Evolutionary conservation across 768 basidiomycete species (phyloP).

Genomic region (Hypsizygus marmoreus): DNA sequence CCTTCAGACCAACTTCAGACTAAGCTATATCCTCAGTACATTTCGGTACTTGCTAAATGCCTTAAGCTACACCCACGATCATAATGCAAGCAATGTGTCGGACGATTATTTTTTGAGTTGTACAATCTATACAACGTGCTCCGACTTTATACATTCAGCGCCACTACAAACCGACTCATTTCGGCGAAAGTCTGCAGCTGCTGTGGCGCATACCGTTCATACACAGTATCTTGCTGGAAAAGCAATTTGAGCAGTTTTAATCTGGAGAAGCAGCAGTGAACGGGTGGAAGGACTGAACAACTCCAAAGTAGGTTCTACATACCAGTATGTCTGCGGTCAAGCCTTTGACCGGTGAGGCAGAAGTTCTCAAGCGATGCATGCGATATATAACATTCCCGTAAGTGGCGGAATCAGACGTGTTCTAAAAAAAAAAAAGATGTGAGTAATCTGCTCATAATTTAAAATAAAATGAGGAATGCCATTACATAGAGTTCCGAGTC

Average conservation of each 20-base stretch:
- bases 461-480: background rate
- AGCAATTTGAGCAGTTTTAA: slow-evolving; percentile 67
- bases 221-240: slow-evolving; percentile 52
- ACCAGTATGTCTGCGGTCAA: slow-evolving; percentile 84
- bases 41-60: too few species aligned
- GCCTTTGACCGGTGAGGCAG: slow-evolving; percentile 81
- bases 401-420: slow-evolving; percentile 54
- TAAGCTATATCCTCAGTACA: too few species aligned
- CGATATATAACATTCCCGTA: slow-evolving; percentile 61
- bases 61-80: too few species aligned
- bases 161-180: slow-evolving; percentile 10
- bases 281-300: background rate
- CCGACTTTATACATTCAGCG: too few species aligned
- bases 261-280: slow-evolving; percentile 37
- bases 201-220: slow-evolving; percentile 57
- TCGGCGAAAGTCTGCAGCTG: slow-evolving; percentile 40
- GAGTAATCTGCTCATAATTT: background rate
- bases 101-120: too few species aligned
- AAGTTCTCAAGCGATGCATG: slow-evolving; percentile 82
- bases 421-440: slow-evolving; percentile 38
- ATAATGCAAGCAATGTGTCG: too few species aligned
- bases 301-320: slow-evolving; percentile 21
- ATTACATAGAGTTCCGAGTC: slow-evolving; percentile 68
- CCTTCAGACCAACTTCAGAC: too few species aligned
- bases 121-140: too few species aligned